These are phyloP conservation scores for Triticum monococcum DNA, from an alignment of 176 grass and related monocot species.

Conservation along the genomic window DNA sequence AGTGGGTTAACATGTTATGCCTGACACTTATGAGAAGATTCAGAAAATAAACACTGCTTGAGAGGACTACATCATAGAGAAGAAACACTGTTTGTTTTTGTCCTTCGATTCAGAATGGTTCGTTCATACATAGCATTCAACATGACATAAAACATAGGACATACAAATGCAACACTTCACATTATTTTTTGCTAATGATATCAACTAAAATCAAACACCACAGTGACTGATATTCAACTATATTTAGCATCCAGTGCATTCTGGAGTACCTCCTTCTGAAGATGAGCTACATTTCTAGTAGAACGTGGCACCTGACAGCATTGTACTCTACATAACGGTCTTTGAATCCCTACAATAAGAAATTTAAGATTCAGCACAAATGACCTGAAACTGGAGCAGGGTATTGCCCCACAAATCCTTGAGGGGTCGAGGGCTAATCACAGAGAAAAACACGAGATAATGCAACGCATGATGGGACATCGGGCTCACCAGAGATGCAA, in stretches of 20 bases:
- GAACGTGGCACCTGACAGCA: conserved; percentile 23
- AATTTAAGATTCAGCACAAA: background rate
- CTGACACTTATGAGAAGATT: background rate
- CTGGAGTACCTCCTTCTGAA: conserved; percentile 30
- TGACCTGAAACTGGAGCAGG: background rate
- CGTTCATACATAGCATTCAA: background rate
- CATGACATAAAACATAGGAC: background rate
- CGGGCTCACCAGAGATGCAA: conserved; percentile 19
- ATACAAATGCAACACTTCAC: background rate
- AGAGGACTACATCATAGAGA: conserved; percentile 9
- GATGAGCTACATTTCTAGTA: background rate
- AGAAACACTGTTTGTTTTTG: conserved; percentile 15
- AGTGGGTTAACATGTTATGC: conserved; percentile 5
- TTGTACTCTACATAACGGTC: background rate
- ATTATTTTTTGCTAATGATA: background rate
- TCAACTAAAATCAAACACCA: background rate
- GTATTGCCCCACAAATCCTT: background rate
- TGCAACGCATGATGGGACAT: background rate
- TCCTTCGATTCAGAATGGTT: background rate
- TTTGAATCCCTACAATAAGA: conserved; percentile 2
- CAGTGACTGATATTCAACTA: background rate
- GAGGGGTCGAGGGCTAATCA: background rate
- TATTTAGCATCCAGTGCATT: background rate
- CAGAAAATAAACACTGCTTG: background rate
- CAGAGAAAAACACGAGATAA: background rate